Evolutionary conservation across 257 asterid species (phyloP), one percentile per base, ranked within the genome.

Genomic region (Voacanga thouarsii): DNA sequence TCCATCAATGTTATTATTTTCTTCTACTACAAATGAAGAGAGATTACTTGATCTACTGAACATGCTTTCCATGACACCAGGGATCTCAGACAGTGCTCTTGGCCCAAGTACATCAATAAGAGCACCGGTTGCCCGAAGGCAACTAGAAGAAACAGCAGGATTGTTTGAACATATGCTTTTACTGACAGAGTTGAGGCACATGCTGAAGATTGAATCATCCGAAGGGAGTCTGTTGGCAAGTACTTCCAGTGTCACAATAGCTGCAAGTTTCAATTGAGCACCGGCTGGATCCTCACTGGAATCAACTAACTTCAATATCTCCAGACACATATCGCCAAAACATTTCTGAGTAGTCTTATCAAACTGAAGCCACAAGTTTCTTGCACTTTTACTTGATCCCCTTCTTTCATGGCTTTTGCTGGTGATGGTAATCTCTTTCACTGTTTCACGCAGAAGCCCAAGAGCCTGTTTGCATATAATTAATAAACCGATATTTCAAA

Each of bases 51-150:
- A 85, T 82, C 84, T 89, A 79, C 63, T 79, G 76, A 95, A 82
- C 82, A 93, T 18, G 81, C 78, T 74, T 77, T 75, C 85, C 97
- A 96, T 92, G 71, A 96, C 83, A 79, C 81, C 78, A 65, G 98
- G 96, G 80, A 96, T 97, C 86, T 89, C 91, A 44, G 89, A 88
- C 74, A 93, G 89, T 50, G 97, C 96, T 84, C 78, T 87, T 16
- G 89, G 93, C 78, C 99, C 99, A 74, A 96, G 94, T 28, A 94
- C 96, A 77, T 86, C 87, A 80, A 93, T 81, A 71, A 96, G 83
- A 74, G 98, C 90, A 75, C 97, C 94, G 70, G 92, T 81, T 18
- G 99, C 85, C 33, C 89, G 92, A 76, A 96, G 96, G 77, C 94
- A 89, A 72, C 87, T 88, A 53, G 87, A 88, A 67, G 98, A 90